Evolutionary conservation across 306 rosid species (phyloP), one percentile per base, ranked within the genome.

Genomic region (Myrica gale): DNA sequence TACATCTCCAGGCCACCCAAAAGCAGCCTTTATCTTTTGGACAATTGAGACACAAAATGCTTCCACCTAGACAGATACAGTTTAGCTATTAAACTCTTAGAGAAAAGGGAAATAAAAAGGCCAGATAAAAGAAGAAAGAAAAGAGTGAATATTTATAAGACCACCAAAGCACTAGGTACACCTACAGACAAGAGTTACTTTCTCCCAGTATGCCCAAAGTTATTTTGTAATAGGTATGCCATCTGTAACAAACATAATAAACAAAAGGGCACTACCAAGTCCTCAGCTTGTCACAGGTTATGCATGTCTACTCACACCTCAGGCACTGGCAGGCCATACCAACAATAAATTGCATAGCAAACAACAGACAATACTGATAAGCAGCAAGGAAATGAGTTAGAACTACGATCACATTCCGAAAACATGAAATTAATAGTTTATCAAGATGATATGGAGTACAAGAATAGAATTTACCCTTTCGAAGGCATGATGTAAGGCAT

Each of bases 1-100:
- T 76, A 89, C 79, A 66, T 92, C 96, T 52, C 81, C 92, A 0
- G 88, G 79, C 97, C 96, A 94, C 37, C 91, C 90, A 75, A 83
- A 85, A 63, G 89, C 91, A 74, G 84, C 83, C 74, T 85, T 90
- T 75, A 94, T 74, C 85, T 85, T 90, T 58, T 81, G 74, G 55
- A 94, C 83, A 66, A 92, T 74, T 54, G 88, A 84, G 69, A 51
- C 7, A 76, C 96, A 86, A 60, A 77, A 90, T 42, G 83, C 90
- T 84, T 90, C 95, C 93, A 84, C 76, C 97, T 94, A 71, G 75
- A 68, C 84, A 81, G 51, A 82, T 56, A 54, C 81, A 67, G 60
- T 60, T 55, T 44, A 72, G 51, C 55, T 71, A 84, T 86, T 56
- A 71, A 20, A 71, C 37, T 50, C 68, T 74, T 65, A 55, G 26